Evolutionary conservation across 2,329 filamentous ascomycete genomes (phyloP), one percentile per base, ranked within the genome.

Genomic region (Pseudovirgaria hyperparasitica): DNA sequence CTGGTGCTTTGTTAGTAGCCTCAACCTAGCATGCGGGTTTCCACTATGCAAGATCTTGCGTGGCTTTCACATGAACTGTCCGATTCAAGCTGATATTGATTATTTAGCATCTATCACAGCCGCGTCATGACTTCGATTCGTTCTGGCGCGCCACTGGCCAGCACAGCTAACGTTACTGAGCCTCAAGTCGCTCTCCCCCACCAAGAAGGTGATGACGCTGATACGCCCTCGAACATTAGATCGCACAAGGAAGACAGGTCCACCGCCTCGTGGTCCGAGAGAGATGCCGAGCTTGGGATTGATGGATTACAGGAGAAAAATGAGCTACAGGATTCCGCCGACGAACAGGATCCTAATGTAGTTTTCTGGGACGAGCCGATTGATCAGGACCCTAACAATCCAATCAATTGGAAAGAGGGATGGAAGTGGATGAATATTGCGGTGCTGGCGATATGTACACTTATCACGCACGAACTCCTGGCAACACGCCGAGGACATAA

Each of bases 401-500:
- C 54, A 9, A 35, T 48, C 29, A 58, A 58, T 25, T 58, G 53
- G 55, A 23, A 44, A 4, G 23, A 26, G n/a, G 35, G 22, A 16
- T 51, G 41, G 34, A 57, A 56, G 37, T 56, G 53, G 52, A 28
- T 34, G 5, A 47, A 52, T 16, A 43, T 58, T 19, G 41, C 34
- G 12, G 35, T 46, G 14, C 33, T 58, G 9, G 46, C 46, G 9
- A 32, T 39, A 15, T 38, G 52, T 6, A 56, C 55, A 1, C 41
- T 59, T 20, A 45, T 58, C 29, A 52, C 52, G 30, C 48, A 40
- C 20, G n/a, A n/a, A n/a, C n/a, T n/a, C n/a, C n/a, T n/a, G n/a
- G n/a, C n/a, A n/a, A n/a, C n/a, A n/a, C n/a, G n/a, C n/a, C n/a
- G n/a, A n/a, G n/a, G n/a, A n/a, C n/a, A n/a, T n/a, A n/a, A n/a